Percentiles rank a stretch among this genome's conserved stretches.
phyloP scores from a whole-genome alignment of 1,284 basidiomycete species.

The Dichomitus squalens region DNA sequence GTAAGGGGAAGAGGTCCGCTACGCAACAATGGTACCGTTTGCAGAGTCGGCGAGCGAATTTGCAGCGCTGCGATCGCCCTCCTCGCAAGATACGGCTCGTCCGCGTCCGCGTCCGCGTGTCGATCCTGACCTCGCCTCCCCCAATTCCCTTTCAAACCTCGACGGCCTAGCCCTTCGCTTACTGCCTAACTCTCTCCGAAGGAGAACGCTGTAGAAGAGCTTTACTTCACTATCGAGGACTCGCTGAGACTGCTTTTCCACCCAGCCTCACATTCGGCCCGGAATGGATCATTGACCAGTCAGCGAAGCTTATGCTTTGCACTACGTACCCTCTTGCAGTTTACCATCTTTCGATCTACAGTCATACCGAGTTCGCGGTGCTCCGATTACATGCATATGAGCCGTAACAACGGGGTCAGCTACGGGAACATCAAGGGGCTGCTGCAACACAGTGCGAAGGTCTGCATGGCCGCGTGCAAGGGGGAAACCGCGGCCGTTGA shows the following conservation, averaged over 20 bases:
- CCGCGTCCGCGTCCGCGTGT: too few relatives aligned
- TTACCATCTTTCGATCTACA: too few relatives aligned
- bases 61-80: background rate
- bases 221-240: background rate
- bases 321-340: conserved; percentile 7
- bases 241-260: conserved; percentile 1
- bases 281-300: conserved; percentile 21
- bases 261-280: conserved; percentile 2
- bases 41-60: too few relatives aligned
- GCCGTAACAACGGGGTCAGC: conserved; percentile 29
- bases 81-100: too few relatives aligned
- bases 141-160: background rate
- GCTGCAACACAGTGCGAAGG: conserved; percentile 45
- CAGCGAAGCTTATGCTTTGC: conserved; percentile 25
- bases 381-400: background rate
- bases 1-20: background rate
- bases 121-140: background rate
- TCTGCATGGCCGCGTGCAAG: conserved; percentile 52
- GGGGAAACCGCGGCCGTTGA: conserved; percentile 42
- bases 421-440: conserved; percentile 29
- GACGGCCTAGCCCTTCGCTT: background rate
- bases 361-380: too few relatives aligned
- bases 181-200: background rate
- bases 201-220: background rate
- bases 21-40: background rate